A percentile compares a stretch with the other conserved stretches of the same genome.
Evolutionary conservation across 2,329 filamentous ascomycete species (phyloP).

Genomic region (Nannizzia gypsea): DNA sequence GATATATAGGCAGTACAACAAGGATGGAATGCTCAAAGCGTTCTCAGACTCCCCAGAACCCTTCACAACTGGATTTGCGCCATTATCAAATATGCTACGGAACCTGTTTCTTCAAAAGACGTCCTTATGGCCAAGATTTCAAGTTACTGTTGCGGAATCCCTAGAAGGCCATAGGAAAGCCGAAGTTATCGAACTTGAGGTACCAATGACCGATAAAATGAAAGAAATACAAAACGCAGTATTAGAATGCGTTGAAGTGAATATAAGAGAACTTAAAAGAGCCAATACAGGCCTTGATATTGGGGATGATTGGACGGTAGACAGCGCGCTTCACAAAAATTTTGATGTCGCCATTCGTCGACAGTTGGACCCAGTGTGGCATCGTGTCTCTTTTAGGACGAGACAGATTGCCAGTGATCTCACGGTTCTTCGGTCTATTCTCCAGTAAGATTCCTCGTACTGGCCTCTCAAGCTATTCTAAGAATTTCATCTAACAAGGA

Average conservation of each 20-base stretch:
- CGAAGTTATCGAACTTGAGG: conserved; percentile 92
- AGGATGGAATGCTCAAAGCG: conserved; percentile 83
- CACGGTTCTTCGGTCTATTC: conserved; percentile 66
- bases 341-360: conserved; percentile 82
- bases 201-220: conserved; percentile 94
- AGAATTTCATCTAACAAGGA: neutral
- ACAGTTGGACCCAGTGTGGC: conserved; percentile 93
- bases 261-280: conserved; percentile 87
- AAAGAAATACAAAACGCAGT: conserved; percentile 84
- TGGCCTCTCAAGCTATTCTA: neutral
- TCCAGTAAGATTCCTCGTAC: conserved; percentile 46
- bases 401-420: conserved; percentile 88
- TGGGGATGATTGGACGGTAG: conserved; percentile 82
- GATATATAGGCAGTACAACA: conserved; percentile 90
- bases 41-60: conserved; percentile 91
- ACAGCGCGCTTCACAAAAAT: conserved; percentile 81
- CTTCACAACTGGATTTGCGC: conserved; percentile 77
- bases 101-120: conserved; percentile 83
- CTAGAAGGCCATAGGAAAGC: conserved; percentile 86
- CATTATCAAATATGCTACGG: conserved; percentile 78
- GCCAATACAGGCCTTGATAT: conserved; percentile 81
- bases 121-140: conserved; percentile 86
- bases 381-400: conserved; percentile 88
- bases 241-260: conserved; percentile 90
- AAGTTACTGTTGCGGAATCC: conserved; percentile 76